A percentile compares a stretch with the other conserved stretches of the same genome.
These are phyloP conservation scores for Linanthus parryae DNA, from an alignment of 148 eudicot species.

Conservation along the genomic window DNA sequence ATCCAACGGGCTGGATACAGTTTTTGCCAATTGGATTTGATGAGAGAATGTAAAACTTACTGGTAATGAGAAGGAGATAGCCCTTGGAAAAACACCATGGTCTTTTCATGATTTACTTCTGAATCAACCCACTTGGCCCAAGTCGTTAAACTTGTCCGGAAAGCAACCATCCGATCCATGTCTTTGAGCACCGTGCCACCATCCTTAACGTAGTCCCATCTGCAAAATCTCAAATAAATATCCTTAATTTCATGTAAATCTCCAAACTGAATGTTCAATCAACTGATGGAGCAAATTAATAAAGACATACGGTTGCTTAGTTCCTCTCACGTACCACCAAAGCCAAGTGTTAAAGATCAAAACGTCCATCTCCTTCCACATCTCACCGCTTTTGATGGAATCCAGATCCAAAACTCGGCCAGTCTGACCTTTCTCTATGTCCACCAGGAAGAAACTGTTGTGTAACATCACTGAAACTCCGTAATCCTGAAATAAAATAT, in stretches of 20 bases:
- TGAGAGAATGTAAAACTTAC: slow-evolving; percentile 19
- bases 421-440: slow-evolving; percentile 23
- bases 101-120: slow-evolving; percentile 28
- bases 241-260: too few species aligned
- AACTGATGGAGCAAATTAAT: background rate
- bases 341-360: slow-evolving; percentile 69
- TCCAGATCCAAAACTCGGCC: slow-evolving; percentile 55
- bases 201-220: slow-evolving; percentile 54
- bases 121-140: slow-evolving; percentile 68
- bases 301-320: slow-evolving; percentile 46
- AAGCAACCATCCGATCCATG: slow-evolving; percentile 52
- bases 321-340: slow-evolving; percentile 62
- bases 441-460: slow-evolving; percentile 47
- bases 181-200: slow-evolving; percentile 22
- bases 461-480: slow-evolving; percentile 26
- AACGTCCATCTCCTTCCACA: slow-evolving; percentile 43
- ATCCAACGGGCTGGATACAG: too few species aligned
- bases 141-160: slow-evolving; percentile 32
- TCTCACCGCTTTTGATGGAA: slow-evolving; percentile 38
- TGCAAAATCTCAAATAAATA: too few species aligned
- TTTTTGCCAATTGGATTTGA: too few species aligned
- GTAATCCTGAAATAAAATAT: slow-evolving; percentile 51
- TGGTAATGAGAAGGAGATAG: slow-evolving; percentile 59
- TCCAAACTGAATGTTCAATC: too few species aligned
- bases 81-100: slow-evolving; percentile 59